A percentile compares a stretch with the other conserved stretches of the same genome.
phyloP scores from a whole-genome alignment of 768 basidiomycete genomes.

The Bullera alba region DNA sequence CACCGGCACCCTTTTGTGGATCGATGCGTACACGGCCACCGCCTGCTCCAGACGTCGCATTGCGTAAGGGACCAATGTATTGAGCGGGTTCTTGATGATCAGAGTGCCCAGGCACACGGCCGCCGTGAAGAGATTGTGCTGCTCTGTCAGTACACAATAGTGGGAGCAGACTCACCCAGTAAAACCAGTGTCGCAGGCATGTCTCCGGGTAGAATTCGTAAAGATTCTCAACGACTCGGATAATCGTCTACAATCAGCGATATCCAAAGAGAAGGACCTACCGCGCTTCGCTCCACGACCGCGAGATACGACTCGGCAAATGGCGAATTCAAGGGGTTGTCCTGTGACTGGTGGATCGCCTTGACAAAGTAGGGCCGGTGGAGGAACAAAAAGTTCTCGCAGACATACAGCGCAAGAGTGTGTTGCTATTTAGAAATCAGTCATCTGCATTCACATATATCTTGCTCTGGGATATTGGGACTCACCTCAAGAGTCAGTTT shows the following conservation, averaged over 20 bases:
- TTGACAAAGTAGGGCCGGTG: slow-evolving; percentile 23
- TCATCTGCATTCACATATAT: neutral
- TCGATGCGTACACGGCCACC: no score
- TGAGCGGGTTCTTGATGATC: no score
- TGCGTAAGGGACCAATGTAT: no score
- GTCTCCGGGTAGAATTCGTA: slow-evolving; percentile 10
- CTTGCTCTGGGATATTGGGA: neutral
- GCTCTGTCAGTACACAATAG: neutral
- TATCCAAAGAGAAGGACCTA: slow-evolving; percentile 1
- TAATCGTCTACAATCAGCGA: slow-evolving; percentile 8
- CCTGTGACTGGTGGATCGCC: slow-evolving; percentile 14
- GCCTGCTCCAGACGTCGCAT: no score
- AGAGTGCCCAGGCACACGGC: neutral
- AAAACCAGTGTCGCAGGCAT: slow-evolving; percentile 20
- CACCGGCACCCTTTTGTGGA: no score
- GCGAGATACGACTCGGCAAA: slow-evolving; percentile 15
- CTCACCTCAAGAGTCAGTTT: slow-evolving; percentile 7
- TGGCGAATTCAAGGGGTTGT: slow-evolving; percentile 12
- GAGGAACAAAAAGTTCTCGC: slow-evolving; percentile 16
- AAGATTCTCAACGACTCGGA: slow-evolving; percentile 11
- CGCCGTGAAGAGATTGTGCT: neutral
- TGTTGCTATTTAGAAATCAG: slow-evolving; percentile 7
- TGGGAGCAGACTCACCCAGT: slow-evolving; percentile 14
- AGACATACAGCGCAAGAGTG: slow-evolving; percentile 18
- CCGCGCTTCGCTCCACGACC: slow-evolving; percentile 23